Evolutionary conservation across 768 basidiomycete genomes (phyloP), one percentile per base, ranked within the genome.

Genomic region (Sistotremastrum suecicum): DNA sequence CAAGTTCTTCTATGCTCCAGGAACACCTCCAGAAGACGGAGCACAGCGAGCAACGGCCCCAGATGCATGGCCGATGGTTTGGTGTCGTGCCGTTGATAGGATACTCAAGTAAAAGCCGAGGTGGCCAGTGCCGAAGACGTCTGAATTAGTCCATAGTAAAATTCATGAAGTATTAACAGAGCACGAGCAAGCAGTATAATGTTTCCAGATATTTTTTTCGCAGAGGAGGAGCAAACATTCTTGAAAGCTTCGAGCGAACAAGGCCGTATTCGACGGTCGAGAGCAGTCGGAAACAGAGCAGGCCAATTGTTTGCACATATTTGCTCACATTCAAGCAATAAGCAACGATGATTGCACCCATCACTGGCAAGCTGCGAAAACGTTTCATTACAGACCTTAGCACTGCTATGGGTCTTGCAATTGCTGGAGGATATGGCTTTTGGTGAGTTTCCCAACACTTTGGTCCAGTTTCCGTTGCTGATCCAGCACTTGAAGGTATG

Each of bases 351-450:
- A 83, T 94, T 61, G 81, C 86, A 50, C 89, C 90, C 55, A 90
- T 94, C 64, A 84, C 84, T 43, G 90, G 90, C 62, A 89, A 77
- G 68, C 83, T 92, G 67, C 84, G 90, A 69, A 94, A 92, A 67
- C 72, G 79, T 56, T 78, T 92, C 65, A 86, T 86, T 78, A 76
- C 88, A 51, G 91, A 95, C 60, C 55, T 94, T 51, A 70, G 76
- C 41, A 69, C 75, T 55, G 74, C 76, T 36, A 59, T 92, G 39
- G 89, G 85, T 54, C 74, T 94, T 43, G 90, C 89, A 30, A 52
- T 80, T 45, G 68, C 76, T 41, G 68, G 72, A 7, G 89, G 75
- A 33, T 92, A 88, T 57, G 73, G 74, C 3, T 95, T 74, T 68
- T 95, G 90, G 90, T 91, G 50, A 53, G 84, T 72, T 40, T 28